Percentiles rank a stretch among this genome's conserved stretches.
These are phyloP conservation scores for Bauhinia variegata DNA, from an alignment of 306 rosid species.

Conservation along the genomic window DNA sequence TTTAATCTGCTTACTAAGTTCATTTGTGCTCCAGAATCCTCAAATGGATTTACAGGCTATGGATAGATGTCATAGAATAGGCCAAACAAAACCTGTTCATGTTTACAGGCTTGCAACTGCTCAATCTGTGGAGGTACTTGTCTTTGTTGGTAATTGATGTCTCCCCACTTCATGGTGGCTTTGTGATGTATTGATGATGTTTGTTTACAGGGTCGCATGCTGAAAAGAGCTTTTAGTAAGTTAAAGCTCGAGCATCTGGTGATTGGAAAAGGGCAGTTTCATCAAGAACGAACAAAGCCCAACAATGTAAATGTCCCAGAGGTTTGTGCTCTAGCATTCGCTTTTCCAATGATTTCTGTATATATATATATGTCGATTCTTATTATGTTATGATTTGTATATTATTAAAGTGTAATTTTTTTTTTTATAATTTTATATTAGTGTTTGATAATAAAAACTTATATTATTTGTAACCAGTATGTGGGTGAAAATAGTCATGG, in stretches of 20 bases:
- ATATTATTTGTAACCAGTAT: too few species aligned
- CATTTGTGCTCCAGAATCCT: slow-evolving; percentile 72
- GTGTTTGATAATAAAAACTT: too few species aligned
- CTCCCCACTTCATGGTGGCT: not conserved
- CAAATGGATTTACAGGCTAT: slow-evolving; percentile 98
- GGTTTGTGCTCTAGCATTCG: slow-evolving; percentile 52
- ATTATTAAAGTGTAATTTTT: too few species aligned
- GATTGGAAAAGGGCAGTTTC: slow-evolving; percentile 90
- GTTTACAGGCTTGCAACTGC: slow-evolving; percentile 97
- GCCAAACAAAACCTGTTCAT: slow-evolving; percentile 97
- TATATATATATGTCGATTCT: not conserved
- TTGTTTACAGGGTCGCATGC: slow-evolving; percentile 78
- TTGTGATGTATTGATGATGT: slow-evolving; percentile 26
- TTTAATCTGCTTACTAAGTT: slow-evolving; percentile 21
- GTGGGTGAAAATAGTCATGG: not conserved
- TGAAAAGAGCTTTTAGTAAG: slow-evolving; percentile 95
- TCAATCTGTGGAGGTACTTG: slow-evolving; percentile 81
- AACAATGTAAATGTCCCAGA: slow-evolving; percentile 34
- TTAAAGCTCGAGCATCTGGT: slow-evolving; percentile 96
- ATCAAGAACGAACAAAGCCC: slow-evolving; percentile 66
- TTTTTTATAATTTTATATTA: too few species aligned
- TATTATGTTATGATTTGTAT: too few species aligned
- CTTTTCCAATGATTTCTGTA: slow-evolving; percentile 11
- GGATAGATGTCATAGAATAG: slow-evolving; percentile 98
- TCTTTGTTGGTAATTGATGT: slow-evolving; percentile 10